A percentile compares a stretch with the other conserved stretches of the same genome.
These are phyloP conservation scores for Leptosphaerulina australis DNA, from an alignment of 2,329 filamentous ascomycete species.

Conservation along the genomic window DNA sequence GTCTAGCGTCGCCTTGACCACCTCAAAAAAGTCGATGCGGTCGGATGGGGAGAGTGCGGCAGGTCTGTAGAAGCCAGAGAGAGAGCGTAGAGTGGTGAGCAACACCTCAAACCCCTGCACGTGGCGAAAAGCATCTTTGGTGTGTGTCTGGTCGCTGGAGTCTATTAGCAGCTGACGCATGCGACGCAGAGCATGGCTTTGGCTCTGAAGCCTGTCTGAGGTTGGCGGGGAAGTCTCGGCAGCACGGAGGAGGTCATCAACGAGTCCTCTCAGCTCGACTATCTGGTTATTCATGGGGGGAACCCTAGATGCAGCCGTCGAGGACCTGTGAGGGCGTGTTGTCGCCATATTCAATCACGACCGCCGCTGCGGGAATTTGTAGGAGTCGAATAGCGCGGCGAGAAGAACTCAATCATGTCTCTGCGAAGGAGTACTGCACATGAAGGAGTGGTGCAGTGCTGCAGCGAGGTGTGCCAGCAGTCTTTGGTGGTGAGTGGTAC, in stretches of 20 bases:
- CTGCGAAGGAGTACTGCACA: conserved; percentile 19
- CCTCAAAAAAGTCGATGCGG: conserved; percentile 68
- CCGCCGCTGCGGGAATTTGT: conserved; percentile 34
- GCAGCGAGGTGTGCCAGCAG: not conserved
- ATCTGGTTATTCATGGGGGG: conserved; percentile 60
- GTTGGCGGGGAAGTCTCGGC: conserved; percentile 38
- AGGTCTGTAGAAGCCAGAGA: conserved; percentile 79
- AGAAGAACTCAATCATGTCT: conserved; percentile 39
- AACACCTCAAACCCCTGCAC: conserved; percentile 78
- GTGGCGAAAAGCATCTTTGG: conserved; percentile 83
- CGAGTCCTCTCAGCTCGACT: conserved; percentile 47
- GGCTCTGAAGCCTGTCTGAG: conserved; percentile 41
- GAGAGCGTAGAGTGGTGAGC: conserved; percentile 70
- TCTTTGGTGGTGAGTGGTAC: no score
- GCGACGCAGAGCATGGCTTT: conserved; percentile 63
- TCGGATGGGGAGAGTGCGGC: conserved; percentile 65
- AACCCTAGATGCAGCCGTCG: conserved; percentile 49
- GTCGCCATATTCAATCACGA: conserved; percentile 44
- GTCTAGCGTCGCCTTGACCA: conserved; percentile 73
- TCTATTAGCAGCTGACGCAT: conserved; percentile 70
- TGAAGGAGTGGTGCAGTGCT: conserved; percentile 8
- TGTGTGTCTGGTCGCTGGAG: conserved; percentile 54
- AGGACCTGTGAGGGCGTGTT: conserved; percentile 46
- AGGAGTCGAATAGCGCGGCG: conserved; percentile 29
- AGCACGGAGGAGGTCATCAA: conserved; percentile 44